Conservation (phyloP, 371 early-diverging fungal genomes). For the Mortierella sp. region DNA sequence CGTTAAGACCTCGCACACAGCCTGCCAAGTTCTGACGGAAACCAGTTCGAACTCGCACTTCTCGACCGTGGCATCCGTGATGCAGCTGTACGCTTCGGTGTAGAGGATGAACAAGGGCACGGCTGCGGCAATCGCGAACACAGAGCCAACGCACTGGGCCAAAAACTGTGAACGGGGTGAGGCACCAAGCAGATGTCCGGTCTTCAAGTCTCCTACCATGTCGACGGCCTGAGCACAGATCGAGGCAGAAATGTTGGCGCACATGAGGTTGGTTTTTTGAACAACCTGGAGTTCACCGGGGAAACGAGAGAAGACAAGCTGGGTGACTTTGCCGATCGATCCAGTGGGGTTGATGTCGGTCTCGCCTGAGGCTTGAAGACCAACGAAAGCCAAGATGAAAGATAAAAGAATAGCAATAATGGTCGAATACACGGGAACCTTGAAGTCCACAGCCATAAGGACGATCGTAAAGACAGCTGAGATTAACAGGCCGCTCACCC, state of each 20-base stretch:
- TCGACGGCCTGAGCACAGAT: slow-evolving; percentile 74
- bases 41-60: slow-evolving; percentile 68
- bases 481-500: slow-evolving; percentile 65
- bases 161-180: slow-evolving; percentile 76
- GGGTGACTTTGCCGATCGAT: slow-evolving; percentile 73
- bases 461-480: slow-evolving; percentile 71
- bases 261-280: slow-evolving; percentile 69
- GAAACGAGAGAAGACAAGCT: slow-evolving; percentile 70
- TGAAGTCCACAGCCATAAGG: slow-evolving; percentile 68
- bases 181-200: slow-evolving; percentile 72
- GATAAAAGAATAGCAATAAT: slow-evolving; percentile 72
- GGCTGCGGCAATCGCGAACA: slow-evolving; percentile 68
- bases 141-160: slow-evolving; percentile 73
- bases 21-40: slow-evolving; percentile 75
- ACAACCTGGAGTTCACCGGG: slow-evolving; percentile 56
- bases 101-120: slow-evolving; percentile 73
- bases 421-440: slow-evolving; percentile 65
- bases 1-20: slow-evolving; percentile 70
- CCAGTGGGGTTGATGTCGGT: slow-evolving; percentile 79
- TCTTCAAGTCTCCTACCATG: slow-evolving; percentile 77
- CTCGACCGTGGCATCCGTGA: slow-evolving; percentile 39
- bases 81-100: slow-evolving; percentile 72
- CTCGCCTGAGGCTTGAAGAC: slow-evolving; percentile 74
- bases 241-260: slow-evolving; percentile 71
- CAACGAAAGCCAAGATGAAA: slow-evolving; percentile 78